phyloP scores from a whole-genome alignment of 1,284 basidiomycete genomes.

The Moniliella sp. region DNA sequence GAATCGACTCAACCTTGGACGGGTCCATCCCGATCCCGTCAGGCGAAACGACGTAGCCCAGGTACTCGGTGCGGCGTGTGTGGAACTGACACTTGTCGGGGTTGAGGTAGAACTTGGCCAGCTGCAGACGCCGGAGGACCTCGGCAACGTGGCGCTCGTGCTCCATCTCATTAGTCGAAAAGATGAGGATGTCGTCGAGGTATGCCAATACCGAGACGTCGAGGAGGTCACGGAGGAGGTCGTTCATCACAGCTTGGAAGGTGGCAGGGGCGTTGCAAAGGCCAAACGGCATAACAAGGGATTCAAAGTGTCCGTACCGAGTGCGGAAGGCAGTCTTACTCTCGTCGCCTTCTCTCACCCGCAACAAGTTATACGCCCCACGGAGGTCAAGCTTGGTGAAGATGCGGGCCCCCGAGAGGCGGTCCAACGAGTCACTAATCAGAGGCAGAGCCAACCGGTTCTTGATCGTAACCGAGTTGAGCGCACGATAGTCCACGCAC shows the following conservation, averaged over 20 bases:
- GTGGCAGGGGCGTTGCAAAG: slow-evolving; percentile 4
- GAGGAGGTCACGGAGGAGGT: slow-evolving; percentile 10
- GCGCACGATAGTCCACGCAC: slow-evolving; percentile 37
- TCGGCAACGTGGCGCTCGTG: slow-evolving; percentile 1
- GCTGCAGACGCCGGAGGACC: slow-evolving; percentile 1
- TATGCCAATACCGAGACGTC: slow-evolving; percentile 25
- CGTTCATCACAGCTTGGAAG: slow-evolving; percentile 5
- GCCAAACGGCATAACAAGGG: slow-evolving; percentile 5
- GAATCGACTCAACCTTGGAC: slow-evolving; percentile 35
- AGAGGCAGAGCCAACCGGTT: slow-evolving; percentile 34
- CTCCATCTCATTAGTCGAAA: slow-evolving; percentile 27
- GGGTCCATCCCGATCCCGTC: slow-evolving; percentile 36
- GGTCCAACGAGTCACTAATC: slow-evolving; percentile 35
- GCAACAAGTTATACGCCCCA: slow-evolving; percentile 33
- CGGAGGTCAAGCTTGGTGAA: slow-evolving; percentile 35
- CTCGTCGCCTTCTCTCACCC: slow-evolving; percentile 32
- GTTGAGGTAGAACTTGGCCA: background rate
- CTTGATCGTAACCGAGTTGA: slow-evolving; percentile 37
- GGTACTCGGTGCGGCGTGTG: slow-evolving; percentile 31
- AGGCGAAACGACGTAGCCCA: slow-evolving; percentile 35
- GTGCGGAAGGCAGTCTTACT: slow-evolving; percentile 25
- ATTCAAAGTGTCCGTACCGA: slow-evolving; percentile 2
- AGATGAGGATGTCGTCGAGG: slow-evolving; percentile 34
- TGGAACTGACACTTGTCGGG: slow-evolving; percentile 3
- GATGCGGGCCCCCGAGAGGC: slow-evolving; percentile 18